phyloP scores from a whole-genome alignment of 2,329 filamentous ascomycete genomes.

The Aspergillus pseudotamarii region DNA sequence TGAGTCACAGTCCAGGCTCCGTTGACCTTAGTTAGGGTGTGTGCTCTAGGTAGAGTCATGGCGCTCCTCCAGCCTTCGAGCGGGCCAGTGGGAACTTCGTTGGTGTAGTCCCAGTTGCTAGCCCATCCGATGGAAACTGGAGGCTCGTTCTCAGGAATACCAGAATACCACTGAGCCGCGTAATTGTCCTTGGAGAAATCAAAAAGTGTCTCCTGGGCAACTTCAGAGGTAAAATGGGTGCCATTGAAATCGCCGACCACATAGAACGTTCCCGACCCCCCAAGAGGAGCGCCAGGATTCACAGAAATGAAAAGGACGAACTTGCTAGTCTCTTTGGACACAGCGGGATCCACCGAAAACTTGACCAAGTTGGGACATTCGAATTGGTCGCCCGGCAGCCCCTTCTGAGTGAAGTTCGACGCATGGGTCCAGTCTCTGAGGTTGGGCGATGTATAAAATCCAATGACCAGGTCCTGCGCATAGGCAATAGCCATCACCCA shows the following conservation, averaged over 20 bases:
- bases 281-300: constrained; percentile 40
- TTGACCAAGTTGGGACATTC: constrained; percentile 66
- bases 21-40: constrained; percentile 56
- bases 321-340: constrained; percentile 16
- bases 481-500: constrained; percentile 65
- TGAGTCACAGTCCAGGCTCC: constrained; percentile 56
- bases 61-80: constrained; percentile 56
- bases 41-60: constrained; percentile 56
- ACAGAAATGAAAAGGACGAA: constrained; percentile 33
- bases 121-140: constrained; percentile 60
- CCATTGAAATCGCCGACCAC: constrained; percentile 50
- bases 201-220: constrained; percentile 23
- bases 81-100: constrained; percentile 56
- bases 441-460: constrained; percentile 64
- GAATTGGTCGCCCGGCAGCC: constrained; percentile 59
- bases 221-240: constrained; percentile 53
- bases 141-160: constrained; percentile 41
- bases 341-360: constrained; percentile 50
- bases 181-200: constrained; percentile 40
- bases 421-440: constrained; percentile 61
- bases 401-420: constrained; percentile 60
- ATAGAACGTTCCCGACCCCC: constrained; percentile 53
- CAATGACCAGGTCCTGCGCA: constrained; percentile 58
- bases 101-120: constrained; percentile 62
- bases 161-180: constrained; percentile 60